Evolutionary conservation across 805 yeast species (phyloP).

Genomic region (Candida ovalis): DNA sequence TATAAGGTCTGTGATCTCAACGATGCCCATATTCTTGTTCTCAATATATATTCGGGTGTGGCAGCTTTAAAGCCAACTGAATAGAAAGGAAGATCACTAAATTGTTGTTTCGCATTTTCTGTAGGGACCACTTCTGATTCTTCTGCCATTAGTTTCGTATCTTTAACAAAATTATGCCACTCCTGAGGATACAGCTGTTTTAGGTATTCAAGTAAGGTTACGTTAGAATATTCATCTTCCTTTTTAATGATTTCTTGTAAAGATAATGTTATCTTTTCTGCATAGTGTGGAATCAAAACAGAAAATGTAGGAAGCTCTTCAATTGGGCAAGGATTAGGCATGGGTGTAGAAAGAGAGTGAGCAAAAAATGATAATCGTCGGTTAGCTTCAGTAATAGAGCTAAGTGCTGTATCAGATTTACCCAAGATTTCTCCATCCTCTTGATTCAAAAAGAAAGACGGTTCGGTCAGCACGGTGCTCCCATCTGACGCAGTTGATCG

Average conservation of each 20-base stretch:
- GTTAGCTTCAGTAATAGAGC: constrained; percentile 62
- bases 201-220: constrained; percentile 52
- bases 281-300: constrained; percentile 82
- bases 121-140: constrained; percentile 28
- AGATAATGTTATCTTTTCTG: constrained; percentile 74
- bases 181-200: constrained; percentile 54
- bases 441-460: constrained; percentile 74
- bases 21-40: constrained; percentile 87
- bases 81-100: constrained; percentile 60
- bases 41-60: constrained; percentile 55
- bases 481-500: constrained; percentile 36
- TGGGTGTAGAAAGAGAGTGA: constrained; percentile 81
- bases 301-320: constrained; percentile 76
- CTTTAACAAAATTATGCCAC: constrained; percentile 55
- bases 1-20: constrained; percentile 76
- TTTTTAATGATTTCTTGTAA: constrained; percentile 77
- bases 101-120: constrained; percentile 12
- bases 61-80: constrained; percentile 69
- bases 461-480: constrained; percentile 54
- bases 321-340: constrained; percentile 66
- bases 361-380: constrained; percentile 86
- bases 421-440: constrained; percentile 53
- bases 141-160: constrained; percentile 51
- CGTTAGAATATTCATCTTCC: constrained; percentile 57
- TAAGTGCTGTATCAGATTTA: constrained; percentile 52